phyloP scores from a whole-genome alignment of 495 filamentous ascomycete species.

The Glarea lozoyensis region DNA sequence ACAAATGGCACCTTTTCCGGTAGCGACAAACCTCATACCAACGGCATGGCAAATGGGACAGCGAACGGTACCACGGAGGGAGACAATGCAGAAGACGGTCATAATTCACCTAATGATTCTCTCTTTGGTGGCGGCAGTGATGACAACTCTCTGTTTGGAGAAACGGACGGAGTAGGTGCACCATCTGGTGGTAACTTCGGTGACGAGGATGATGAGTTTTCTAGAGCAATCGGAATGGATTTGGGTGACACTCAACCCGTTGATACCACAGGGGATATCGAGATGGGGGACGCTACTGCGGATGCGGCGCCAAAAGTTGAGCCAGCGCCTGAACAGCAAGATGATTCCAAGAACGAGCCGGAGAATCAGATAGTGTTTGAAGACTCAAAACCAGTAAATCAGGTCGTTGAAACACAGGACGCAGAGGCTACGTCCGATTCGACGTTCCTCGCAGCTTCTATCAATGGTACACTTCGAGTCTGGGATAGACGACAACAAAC shows the following conservation, averaged over 20 bases:
- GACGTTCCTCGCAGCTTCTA: slow-evolving; percentile 78
- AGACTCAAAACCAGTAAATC: slow-evolving; percentile 29
- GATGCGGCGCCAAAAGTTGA: slow-evolving; percentile 3
- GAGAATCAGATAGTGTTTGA: slow-evolving; percentile 44
- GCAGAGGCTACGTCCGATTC: slow-evolving; percentile 41
- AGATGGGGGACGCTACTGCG: slow-evolving; percentile 20
- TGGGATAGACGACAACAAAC: slow-evolving; percentile 80
- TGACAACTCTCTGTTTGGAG: slow-evolving; percentile 42
- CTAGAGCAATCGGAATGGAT: slow-evolving; percentile 63
- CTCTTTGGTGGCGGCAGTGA: slow-evolving; percentile 60
- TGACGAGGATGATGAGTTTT: slow-evolving; percentile 84
- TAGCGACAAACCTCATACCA: slow-evolving; percentile 42
- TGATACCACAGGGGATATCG: slow-evolving; percentile 28
- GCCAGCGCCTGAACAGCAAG: background rate
- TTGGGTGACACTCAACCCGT: slow-evolving; percentile 36
- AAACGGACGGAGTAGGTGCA: slow-evolving; percentile 48
- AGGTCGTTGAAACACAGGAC: slow-evolving; percentile 23
- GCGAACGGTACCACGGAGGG: slow-evolving; percentile 21
- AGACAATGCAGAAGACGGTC: slow-evolving; percentile 29
- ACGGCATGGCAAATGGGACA: slow-evolving; percentile 38
- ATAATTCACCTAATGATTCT: slow-evolving; percentile 66
- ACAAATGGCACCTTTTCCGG: slow-evolving; percentile 60
- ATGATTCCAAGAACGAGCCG: slow-evolving; percentile 30
- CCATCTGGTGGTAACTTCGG: slow-evolving; percentile 52
- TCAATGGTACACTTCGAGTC: slow-evolving; percentile 79